phyloP scores from a whole-genome alignment of 2,329 filamentous ascomycete genomes.

The Colletotrichum nymphaeae region DNA sequence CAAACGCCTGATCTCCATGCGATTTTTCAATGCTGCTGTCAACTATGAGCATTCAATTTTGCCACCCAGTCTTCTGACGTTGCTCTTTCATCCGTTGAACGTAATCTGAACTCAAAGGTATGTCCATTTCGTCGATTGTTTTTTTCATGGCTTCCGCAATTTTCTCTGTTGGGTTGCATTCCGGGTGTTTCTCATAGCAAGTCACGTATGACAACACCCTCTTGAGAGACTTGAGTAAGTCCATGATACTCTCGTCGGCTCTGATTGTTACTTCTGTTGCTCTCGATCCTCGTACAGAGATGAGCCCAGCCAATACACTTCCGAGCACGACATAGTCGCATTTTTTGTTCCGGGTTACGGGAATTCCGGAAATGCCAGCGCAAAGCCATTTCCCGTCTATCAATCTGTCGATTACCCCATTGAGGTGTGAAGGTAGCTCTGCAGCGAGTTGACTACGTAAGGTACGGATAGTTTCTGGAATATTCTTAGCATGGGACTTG shows the following conservation, averaged over 20 bases:
- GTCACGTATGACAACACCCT: constrained; percentile 23
- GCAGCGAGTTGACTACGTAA: constrained; percentile 4
- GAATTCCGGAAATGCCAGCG: constrained; percentile 24
- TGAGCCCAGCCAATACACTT: constrained; percentile 19
- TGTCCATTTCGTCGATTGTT: constrained; percentile 3
- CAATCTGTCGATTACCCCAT: constrained; percentile 1
- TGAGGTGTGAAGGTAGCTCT: constrained; percentile 25
- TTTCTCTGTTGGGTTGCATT: constrained; percentile 21
- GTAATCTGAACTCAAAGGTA: constrained; percentile 1
- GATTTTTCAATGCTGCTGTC: not conserved
- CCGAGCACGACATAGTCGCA: constrained; percentile 30
- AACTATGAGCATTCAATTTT: not conserved
- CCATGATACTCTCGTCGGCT: constrained; percentile 22
- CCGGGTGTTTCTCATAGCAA: constrained; percentile 27
- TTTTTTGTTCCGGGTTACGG: constrained; percentile 26
- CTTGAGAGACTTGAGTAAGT: constrained; percentile 25
- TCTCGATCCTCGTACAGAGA: constrained; percentile 23
- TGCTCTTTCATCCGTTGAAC: constrained; percentile 17
- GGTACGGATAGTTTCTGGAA: constrained; percentile 15
- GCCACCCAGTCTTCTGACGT: constrained; percentile 9
- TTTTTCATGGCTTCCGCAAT: constrained; percentile 24
- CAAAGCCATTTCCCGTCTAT: constrained; percentile 31
- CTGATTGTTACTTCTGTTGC: constrained; percentile 16
- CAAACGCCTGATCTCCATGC: not conserved
- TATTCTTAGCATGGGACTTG: not conserved